Percentiles rank a stretch among this genome's conserved stretches.
Conservation (phyloP, 331 rosid genomes). For the Quercus tomentella region DNA sequence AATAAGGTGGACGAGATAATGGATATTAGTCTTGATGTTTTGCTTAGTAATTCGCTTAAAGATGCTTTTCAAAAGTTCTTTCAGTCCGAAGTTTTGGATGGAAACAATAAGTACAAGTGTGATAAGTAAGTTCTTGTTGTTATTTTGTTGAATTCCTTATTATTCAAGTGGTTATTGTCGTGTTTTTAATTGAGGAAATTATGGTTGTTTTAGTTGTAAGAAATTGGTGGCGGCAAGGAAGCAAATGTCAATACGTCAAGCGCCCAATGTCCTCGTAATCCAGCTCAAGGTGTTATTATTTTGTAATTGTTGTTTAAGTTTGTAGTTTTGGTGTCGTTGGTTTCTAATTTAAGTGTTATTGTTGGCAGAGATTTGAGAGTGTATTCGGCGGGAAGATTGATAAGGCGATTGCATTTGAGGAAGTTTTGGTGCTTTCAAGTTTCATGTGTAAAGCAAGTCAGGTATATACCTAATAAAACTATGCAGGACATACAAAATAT, state of each 20-base stretch:
- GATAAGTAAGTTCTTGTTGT: constrained; percentile 48
- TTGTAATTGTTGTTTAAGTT: neutral
- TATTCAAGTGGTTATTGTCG: neutral
- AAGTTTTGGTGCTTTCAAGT: constrained; percentile 84
- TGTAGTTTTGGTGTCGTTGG: neutral
- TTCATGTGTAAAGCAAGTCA: constrained; percentile 91
- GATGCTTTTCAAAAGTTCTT: constrained; percentile 87
- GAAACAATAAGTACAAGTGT: constrained; percentile 90
- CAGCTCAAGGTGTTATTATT: constrained; percentile 80
- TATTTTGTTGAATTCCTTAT: too few species aligned
- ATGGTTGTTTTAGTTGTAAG: constrained; percentile 62
- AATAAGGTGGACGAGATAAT: constrained; percentile 98
- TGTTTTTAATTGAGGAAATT: constrained; percentile 24
- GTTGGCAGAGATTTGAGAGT: constrained; percentile 89
- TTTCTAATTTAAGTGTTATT: constrained; percentile 19
- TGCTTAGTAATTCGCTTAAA: constrained; percentile 83
- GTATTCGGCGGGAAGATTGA: constrained; percentile 88
- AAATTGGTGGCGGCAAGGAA: constrained; percentile 91
- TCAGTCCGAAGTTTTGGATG: constrained; percentile 92
- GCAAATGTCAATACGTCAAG: constrained; percentile 92
- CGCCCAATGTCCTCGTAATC: constrained; percentile 88
- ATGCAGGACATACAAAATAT: too few species aligned
- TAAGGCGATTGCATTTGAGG: constrained; percentile 85
- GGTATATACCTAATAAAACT: constrained; percentile 29
- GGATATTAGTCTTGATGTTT: constrained; percentile 98